These are phyloP conservation scores for Fusarium sp. DNA, from an alignment of 2,329 filamentous ascomycete genomes.

Conservation along the genomic window DNA sequence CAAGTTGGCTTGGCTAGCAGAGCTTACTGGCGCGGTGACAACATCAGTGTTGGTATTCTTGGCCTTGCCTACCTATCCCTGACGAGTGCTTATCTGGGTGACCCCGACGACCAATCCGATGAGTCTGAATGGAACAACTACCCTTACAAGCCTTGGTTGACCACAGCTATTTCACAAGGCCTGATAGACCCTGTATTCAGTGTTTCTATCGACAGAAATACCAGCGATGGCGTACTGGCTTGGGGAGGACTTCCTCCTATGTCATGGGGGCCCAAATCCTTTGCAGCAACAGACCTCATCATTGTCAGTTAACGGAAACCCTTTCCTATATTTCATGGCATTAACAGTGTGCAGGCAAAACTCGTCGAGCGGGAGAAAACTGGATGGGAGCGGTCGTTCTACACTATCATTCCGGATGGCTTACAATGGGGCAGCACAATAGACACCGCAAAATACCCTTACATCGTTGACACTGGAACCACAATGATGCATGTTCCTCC, in stretches of 20 bases:
- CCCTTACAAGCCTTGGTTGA: constrained; percentile 61
- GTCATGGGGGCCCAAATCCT: constrained; percentile 44
- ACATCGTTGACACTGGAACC: constrained; percentile 64
- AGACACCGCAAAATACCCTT: constrained; percentile 57
- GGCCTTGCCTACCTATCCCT: constrained; percentile 63
- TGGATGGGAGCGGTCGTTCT: constrained; percentile 61
- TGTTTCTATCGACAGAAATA: constrained; percentile 60
- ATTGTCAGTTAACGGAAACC: constrained; percentile 51
- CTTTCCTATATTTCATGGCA: background rate
- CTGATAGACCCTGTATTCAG: constrained; percentile 59
- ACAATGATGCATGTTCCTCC: constrained; percentile 63
- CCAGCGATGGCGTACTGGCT: constrained; percentile 57
- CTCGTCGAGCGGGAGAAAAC: constrained; percentile 53
- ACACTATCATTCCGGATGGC: constrained; percentile 63
- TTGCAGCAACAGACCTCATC: constrained; percentile 56
- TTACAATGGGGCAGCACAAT: constrained; percentile 57
- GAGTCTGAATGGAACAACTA: constrained; percentile 53
- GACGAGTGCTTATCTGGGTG: constrained; percentile 60
- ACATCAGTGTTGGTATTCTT: constrained; percentile 62
- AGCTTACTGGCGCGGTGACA: constrained; percentile 64
- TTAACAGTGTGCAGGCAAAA: constrained; percentile 53
- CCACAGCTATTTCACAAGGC: constrained; percentile 60
- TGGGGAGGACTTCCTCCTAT: constrained; percentile 60
- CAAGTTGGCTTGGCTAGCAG: constrained; percentile 61
- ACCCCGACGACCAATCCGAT: constrained; percentile 51